Evolutionary conservation across 768 basidiomycete species (phyloP), one percentile per base, ranked within the genome.

Genomic region (Calocybe gangraenosa): DNA sequence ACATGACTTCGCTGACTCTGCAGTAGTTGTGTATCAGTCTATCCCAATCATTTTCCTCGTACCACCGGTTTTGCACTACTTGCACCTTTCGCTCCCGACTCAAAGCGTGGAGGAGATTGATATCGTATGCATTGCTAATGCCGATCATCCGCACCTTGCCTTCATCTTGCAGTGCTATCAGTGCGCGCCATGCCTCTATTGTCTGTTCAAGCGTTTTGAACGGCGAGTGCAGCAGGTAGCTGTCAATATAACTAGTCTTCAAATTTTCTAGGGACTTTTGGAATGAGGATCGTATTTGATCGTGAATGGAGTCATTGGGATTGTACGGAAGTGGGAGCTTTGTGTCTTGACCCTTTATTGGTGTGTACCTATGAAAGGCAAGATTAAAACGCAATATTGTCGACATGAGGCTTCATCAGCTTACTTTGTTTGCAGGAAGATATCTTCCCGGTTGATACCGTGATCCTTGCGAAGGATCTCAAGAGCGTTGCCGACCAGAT

Each of bases 21-120:
- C 90, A 92, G 52, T 84, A 84, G 30, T 65, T 64, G 51, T 80
- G 71, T 3, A 90, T 81, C 1, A 71, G 70, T 42, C 65, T 66
- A 57, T 91, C 87, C 84, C 87, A 92, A 3, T 64, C 69, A 48
- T 91, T 92, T 4, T 79, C 82, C 59, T 89, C 81, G 54, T 82
- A 85, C 89, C 90, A 94, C 39, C 90, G 68, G 60, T 90, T 88
- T 61, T 91, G 90, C 13, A 92, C 86, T 22, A 90, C 77, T 46
- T 87, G 75, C 3, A 87, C 76, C 48, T 76, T 73, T 43, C 80
- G 67, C 52, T 74, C 67, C 14, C 71, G 65, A 30, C 70, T 71
- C 35, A 90, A 61, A 13, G 73, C 71, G 21, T 67, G 61, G 11
- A 93, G 73, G 10, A 79, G 47, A 3, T 57, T 56, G 1, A 80